Conservation (phyloP, 2,329 filamentous ascomycete species). For the Macrophomina phaseolina region DNA sequence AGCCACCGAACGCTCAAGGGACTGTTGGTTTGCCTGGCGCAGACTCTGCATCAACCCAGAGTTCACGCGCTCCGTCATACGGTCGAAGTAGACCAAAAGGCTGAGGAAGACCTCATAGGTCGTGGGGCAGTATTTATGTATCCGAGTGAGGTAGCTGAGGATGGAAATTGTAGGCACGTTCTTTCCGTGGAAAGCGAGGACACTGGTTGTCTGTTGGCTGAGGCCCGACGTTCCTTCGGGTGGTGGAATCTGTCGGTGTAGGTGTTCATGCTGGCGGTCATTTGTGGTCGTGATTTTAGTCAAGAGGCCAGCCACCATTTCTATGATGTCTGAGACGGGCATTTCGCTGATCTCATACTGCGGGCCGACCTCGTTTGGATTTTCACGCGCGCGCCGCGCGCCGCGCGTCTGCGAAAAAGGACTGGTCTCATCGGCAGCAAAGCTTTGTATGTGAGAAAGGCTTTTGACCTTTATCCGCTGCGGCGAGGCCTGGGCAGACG, state of each 20-base stretch:
- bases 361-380: slow-evolving; percentile 57
- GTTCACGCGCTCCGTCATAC: slow-evolving; percentile 97
- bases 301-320: slow-evolving; percentile 95
- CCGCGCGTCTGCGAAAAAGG: slow-evolving; percentile 57
- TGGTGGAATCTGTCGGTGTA: slow-evolving; percentile 75
- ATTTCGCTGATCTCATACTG: slow-evolving; percentile 96
- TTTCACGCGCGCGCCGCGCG: slow-evolving; percentile 49
- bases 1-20: slow-evolving; percentile 46
- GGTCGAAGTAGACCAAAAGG: slow-evolving; percentile 94
- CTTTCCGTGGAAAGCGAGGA: slow-evolving; percentile 96
- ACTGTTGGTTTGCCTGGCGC: slow-evolving; percentile 58
- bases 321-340: slow-evolving; percentile 96
- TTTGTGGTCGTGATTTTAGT: slow-evolving; percentile 98
- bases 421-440: slow-evolving; percentile 79
- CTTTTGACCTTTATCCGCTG: slow-evolving; percentile 82
- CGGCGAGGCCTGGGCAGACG: slow-evolving; percentile 43
- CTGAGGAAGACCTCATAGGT: slow-evolving; percentile 98
- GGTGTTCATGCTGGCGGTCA: slow-evolving; percentile 88
- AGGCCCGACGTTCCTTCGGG: slow-evolving; percentile 64
- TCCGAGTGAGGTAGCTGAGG: slow-evolving; percentile 90
- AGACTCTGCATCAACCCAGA: slow-evolving; percentile 73
- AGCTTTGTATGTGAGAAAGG: slow-evolving; percentile 86
- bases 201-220: slow-evolving; percentile 70
- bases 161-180: slow-evolving; percentile 98
- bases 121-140: slow-evolving; percentile 98